Percentiles rank a stretch among this genome's conserved stretches.
Conservation (phyloP, 345 rosid genomes). For the Salix purpurea region DNA sequence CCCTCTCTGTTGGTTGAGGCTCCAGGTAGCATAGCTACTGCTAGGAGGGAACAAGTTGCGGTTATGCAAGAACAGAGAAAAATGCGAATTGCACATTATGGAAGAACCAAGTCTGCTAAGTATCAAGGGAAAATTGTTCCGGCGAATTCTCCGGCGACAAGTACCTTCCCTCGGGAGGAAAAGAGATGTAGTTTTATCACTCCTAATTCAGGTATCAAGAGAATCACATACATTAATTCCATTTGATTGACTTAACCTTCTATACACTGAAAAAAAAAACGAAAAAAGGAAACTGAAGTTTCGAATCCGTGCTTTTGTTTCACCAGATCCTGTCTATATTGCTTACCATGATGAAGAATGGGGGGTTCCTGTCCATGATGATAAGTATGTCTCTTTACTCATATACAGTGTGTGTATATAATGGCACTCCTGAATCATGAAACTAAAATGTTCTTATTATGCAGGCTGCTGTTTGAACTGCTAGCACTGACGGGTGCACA, state of each 20-base stretch:
- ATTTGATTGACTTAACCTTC: neutral
- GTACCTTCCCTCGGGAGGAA: slow-evolving; percentile 19
- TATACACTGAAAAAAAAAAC: neutral
- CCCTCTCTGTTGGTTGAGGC: slow-evolving; percentile 29
- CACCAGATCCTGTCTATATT: slow-evolving; percentile 59
- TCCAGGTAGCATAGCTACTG: slow-evolving; percentile 72
- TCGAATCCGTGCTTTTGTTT: neutral
- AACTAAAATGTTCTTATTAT: neutral
- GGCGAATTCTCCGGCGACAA: slow-evolving; percentile 15
- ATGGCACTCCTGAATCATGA: neutral
- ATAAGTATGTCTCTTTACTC: slow-evolving; percentile 32
- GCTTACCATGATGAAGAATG: slow-evolving; percentile 78
- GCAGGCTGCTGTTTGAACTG: slow-evolving; percentile 61
- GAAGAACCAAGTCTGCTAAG: slow-evolving; percentile 49
- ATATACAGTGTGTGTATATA: neutral
- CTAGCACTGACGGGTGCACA: slow-evolving; percentile 65
- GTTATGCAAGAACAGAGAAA: slow-evolving; percentile 58
- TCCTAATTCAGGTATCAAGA: slow-evolving; percentile 47
- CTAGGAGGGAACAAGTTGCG: slow-evolving; percentile 61
- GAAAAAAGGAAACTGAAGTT: neutral
- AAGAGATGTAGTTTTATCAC: slow-evolving; percentile 71
- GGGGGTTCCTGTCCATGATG: slow-evolving; percentile 79
- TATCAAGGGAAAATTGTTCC: slow-evolving; percentile 21
- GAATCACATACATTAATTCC: neutral
- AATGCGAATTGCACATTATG: slow-evolving; percentile 59